A percentile compares a stretch with the other conserved stretches of the same genome.
Conservation (phyloP, 148 eudicot genomes). For the Cornus suecica region DNA sequence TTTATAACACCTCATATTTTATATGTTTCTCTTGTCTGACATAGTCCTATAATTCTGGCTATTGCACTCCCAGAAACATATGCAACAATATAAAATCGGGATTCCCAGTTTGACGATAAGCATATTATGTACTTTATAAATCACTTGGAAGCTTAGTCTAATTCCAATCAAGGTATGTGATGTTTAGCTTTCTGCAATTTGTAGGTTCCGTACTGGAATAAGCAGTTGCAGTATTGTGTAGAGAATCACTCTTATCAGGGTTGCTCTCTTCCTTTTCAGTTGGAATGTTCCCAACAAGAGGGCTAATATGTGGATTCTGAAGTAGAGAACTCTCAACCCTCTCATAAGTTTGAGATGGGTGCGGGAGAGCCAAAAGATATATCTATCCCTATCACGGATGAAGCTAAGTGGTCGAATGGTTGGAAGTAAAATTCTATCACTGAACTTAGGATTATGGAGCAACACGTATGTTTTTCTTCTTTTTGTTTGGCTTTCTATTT, state of each 20-base stretch:
- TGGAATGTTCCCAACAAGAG: constrained; percentile 16
- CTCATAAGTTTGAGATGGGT: neutral
- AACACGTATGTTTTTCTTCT: neutral
- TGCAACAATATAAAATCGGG: neutral
- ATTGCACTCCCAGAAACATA: neutral
- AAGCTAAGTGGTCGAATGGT: constrained; percentile 60
- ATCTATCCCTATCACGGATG: constrained; percentile 31
- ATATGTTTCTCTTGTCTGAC: too few species aligned
- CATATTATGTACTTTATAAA: neutral
- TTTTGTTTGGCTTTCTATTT: neutral
- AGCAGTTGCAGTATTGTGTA: constrained; percentile 69
- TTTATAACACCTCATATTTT: too few species aligned
- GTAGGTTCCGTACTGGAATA: constrained; percentile 78
- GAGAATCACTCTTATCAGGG: constrained; percentile 78
- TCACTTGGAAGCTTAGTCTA: neutral
- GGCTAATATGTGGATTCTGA: constrained; percentile 9
- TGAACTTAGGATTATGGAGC: neutral
- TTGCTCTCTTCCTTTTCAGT: constrained; percentile 70
- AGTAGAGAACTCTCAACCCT: neutral
- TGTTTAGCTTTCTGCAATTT: constrained; percentile 14
- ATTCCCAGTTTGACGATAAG: neutral
- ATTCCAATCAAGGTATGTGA: neutral
- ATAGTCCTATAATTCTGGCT: too few species aligned
- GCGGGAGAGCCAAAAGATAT: constrained; percentile 11
- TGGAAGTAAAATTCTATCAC: constrained; percentile 34